phyloP scores from a whole-genome alignment of 1,284 basidiomycete species.

The Schizophyllum amplum region DNA sequence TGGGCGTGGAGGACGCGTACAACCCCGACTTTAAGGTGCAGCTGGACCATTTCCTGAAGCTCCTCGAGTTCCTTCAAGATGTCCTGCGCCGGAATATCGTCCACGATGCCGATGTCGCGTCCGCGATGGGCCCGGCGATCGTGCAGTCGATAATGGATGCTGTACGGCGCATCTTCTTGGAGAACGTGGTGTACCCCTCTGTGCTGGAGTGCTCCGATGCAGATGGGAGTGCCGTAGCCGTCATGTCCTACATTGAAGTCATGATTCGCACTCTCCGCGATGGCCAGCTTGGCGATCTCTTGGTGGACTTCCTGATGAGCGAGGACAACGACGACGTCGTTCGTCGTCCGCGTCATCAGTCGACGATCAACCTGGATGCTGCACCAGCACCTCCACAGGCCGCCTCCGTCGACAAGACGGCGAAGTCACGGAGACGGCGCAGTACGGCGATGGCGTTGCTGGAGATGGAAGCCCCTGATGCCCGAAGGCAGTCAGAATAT shows the following conservation, averaged over 20 bases:
- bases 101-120: constrained; percentile 44
- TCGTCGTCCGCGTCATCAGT: constrained; percentile 36
- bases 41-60: constrained; percentile 82
- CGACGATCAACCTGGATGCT: constrained; percentile 28
- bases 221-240: constrained; percentile 92
- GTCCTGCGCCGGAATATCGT: constrained; percentile 61
- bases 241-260: constrained; percentile 94
- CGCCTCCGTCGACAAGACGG: constrained; percentile 26
- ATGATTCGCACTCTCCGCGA: constrained; percentile 73
- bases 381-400: constrained; percentile 20
- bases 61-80: constrained; percentile 90
- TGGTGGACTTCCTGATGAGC: constrained; percentile 74
- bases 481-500: constrained; percentile 64
- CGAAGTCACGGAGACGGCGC: constrained; percentile 53
- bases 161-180: constrained; percentile 81
- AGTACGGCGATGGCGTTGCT: constrained; percentile 80
- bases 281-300: constrained; percentile 60
- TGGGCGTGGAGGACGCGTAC: constrained; percentile 70
- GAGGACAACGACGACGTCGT: constrained; percentile 70
- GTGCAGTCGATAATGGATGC: constrained; percentile 77
- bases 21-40: constrained; percentile 72
- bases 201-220: constrained; percentile 88
- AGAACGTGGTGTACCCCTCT: constrained; percentile 91
- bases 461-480: constrained; percentile 74
- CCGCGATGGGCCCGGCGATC: constrained; percentile 63